Evolutionary conservation across 1,284 basidiomycete genomes (phyloP), one percentile per base, ranked within the genome.

Genomic region (Ustilago shanxiensis): DNA sequence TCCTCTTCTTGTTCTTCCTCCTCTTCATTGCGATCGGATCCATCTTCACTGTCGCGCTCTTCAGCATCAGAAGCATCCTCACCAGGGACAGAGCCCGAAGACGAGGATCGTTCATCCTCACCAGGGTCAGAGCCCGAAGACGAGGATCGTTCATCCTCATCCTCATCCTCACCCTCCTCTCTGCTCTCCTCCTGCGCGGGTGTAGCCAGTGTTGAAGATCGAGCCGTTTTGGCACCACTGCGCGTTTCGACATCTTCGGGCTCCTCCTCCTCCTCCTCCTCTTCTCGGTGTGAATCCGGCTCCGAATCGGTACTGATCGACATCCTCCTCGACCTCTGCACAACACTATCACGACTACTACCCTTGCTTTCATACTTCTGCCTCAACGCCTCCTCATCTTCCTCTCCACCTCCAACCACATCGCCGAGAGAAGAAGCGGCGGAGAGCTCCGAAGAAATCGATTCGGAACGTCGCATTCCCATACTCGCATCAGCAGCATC

Each of bases 1-100:
- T 50, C 54, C 3, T 58, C 37, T 14, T 59, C 64, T 22, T 58
- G 39, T 11, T 66, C 64, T 3, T 55, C 7, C 11, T 44, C 41
- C 7, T 44, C 41, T 20, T 44, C 41, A 14, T n/a, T 20, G 37
- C 31, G 5, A 37, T 14, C 35, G 13, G 7, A 9, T 20, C 20
- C 64, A 9, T 64, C 61, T 8, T 41, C 22, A n/a, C 20, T 49
- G 8, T 50, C 49, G 7, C 24, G 20, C 0, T 49, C 47, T 22
- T 59, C 57, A 11, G 26, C 47, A 11, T n/a, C 29, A n/a, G 37
- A 41, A 24, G 28, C 20, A 33, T 14, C 44, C 11, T 57, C 28
- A 20, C 24, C 44, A n/a, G n/a, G n/a, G 28, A 31, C n/a, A 44
- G 41, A 49, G 13, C 22, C 24, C 9, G 47, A 49, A 28, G 47